phyloP scores from a whole-genome alignment of 1,139 yeast species.

The Arxiozyma telluris region DNA sequence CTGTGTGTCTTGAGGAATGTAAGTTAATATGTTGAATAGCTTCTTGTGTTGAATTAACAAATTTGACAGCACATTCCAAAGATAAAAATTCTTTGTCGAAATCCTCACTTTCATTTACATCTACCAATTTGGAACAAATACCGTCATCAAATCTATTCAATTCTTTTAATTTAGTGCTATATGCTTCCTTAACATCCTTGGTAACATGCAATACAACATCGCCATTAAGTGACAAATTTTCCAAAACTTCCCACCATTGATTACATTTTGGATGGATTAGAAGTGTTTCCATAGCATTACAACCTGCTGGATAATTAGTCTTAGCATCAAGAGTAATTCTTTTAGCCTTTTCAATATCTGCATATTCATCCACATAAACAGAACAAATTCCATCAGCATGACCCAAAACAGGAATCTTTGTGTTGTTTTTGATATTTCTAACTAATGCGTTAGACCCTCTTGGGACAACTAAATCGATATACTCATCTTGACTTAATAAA shows the following conservation, averaged over 20 bases:
- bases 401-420: conserved; percentile 94
- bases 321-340: conserved; percentile 76
- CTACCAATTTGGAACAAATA: conserved; percentile 28
- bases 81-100: conserved; percentile 80
- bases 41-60: conserved; percentile 47
- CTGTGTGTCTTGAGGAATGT: conserved; percentile 96
- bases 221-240: conserved; percentile 46
- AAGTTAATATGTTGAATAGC: conserved; percentile 79
- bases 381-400: conserved; percentile 98
- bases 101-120: conserved; percentile 47
- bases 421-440: conserved; percentile 68
- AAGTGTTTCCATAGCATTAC: conserved; percentile 90
- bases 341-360: conserved; percentile 67
- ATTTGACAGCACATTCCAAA: conserved; percentile 66
- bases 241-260: conserved; percentile 37
- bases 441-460: conserved; percentile 93
- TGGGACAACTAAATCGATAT: conserved; percentile 92
- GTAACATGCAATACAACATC: conserved; percentile 67
- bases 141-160: conserved; percentile 19
- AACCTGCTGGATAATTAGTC: conserved; percentile 96
- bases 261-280: conserved; percentile 52
- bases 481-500: conserved; percentile 72
- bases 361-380: conserved; percentile 67
- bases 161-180: conserved; percentile 21
- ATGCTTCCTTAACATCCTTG: conserved; percentile 37